Conservation (phyloP, 1,139 yeast species). For the Yamadazyma siamensis region DNA sequence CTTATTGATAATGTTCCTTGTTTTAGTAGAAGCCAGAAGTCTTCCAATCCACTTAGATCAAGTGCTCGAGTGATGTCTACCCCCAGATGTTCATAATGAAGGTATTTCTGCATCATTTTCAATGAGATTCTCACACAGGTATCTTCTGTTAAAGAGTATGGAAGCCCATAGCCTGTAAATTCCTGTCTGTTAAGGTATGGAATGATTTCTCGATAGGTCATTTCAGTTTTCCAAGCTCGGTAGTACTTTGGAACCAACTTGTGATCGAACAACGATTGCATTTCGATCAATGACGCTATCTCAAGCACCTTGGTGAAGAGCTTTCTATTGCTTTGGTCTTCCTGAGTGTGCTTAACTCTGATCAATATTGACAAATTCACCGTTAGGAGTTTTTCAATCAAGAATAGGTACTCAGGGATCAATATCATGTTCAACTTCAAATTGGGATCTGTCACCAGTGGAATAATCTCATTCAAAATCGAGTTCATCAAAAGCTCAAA, state of each 20-base stretch:
- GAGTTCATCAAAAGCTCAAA: slow-evolving; percentile 1
- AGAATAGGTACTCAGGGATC: slow-evolving; percentile 1
- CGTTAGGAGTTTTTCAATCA: slow-evolving; percentile 2
- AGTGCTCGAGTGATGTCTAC: slow-evolving; percentile 1
- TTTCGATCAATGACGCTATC: slow-evolving; percentile 1
- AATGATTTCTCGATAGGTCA: slow-evolving; percentile 1
- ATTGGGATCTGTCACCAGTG: slow-evolving; percentile 1
- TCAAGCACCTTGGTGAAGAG: slow-evolving; percentile 1
- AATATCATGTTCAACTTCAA: background rate
- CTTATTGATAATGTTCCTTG: slow-evolving; percentile 1
- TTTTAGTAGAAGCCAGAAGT: slow-evolving; percentile 2
- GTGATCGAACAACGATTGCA: slow-evolving; percentile 1
- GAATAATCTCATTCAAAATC: slow-evolving; percentile 2
- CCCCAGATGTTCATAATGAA: slow-evolving; percentile 3
- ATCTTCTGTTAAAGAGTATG: slow-evolving; percentile 1
- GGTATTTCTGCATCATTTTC: slow-evolving; percentile 4
- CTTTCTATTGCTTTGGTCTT: slow-evolving; percentile 1
- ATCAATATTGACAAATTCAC: slow-evolving; percentile 1
- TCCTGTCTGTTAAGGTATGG: slow-evolving; percentile 1
- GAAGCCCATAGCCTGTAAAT: slow-evolving; percentile 2
- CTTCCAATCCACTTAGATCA: slow-evolving; percentile 1
- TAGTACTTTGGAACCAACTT: slow-evolving; percentile 4
- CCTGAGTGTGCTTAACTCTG: slow-evolving; percentile 1
- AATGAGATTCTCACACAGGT: slow-evolving; percentile 1
- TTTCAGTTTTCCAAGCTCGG: slow-evolving; percentile 4